Conservation (phyloP, 2,329 filamentous ascomycete genomes). For the Colletotrichum cuscutae region DNA sequence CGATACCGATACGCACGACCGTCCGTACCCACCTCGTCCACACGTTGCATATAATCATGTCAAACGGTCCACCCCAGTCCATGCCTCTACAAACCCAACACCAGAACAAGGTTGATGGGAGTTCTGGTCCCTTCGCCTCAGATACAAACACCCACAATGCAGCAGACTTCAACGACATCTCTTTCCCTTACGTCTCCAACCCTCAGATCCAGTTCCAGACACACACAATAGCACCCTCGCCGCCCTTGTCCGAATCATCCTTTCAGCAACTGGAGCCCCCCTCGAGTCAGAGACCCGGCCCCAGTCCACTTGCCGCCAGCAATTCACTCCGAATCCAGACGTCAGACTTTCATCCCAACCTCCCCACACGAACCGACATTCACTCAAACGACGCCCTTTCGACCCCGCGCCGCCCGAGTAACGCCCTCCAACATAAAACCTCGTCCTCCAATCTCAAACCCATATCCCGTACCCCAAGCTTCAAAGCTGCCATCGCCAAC, state of each 20-base stretch:
- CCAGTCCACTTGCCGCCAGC: conserved; percentile 30
- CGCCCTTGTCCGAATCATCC: conserved; percentile 40
- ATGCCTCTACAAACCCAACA: conserved; percentile 27
- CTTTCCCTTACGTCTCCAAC: conserved; percentile 35
- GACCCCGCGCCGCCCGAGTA: conserved; percentile 37
- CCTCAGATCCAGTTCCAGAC: conserved; percentile 47
- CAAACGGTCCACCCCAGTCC: conserved; percentile 34
- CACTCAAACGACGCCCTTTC: conserved; percentile 45
- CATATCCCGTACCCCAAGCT: conserved; percentile 68
- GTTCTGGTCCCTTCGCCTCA: conserved; percentile 29
- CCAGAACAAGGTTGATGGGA: conserved; percentile 32
- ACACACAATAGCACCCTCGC: conserved; percentile 52
- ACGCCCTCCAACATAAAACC: conserved; percentile 49
- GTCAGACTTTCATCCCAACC: conserved; percentile 40
- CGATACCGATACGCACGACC: conserved; percentile 31
- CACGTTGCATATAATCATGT: conserved; percentile 34
- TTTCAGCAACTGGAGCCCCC: conserved; percentile 30
- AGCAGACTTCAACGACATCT: conserved; percentile 29
- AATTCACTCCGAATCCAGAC: conserved; percentile 51
- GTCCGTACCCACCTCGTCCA: conserved; percentile 31
- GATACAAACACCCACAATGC: conserved; percentile 32
- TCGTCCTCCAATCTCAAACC: conserved; percentile 60
- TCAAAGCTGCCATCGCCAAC: conserved; percentile 65
- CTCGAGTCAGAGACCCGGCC: conserved; percentile 14
- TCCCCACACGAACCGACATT: conserved; percentile 41